Base-by-base conservation (phyloP, 208 protist genomes). In the Leishmania tarentolae region DNA sequence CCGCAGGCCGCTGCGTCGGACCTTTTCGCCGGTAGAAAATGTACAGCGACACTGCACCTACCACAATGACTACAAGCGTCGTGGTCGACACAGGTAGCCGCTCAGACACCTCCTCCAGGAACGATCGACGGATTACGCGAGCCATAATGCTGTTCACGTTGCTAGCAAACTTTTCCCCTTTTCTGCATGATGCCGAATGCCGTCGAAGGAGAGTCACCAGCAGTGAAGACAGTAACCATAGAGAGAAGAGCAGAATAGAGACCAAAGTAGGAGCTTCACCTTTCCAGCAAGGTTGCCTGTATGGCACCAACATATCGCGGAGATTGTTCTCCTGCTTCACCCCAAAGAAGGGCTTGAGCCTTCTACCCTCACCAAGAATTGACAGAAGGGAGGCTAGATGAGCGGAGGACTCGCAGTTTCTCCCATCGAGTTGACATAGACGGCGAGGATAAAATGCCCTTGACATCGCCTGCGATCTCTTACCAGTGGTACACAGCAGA, bases 21-120 rank as follows among this genome's bases (percentile, higher is more conserved):
- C 88, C 82, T 53, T 83, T 83, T 72, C 65, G 65, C 21, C 75
- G 74, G 72, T 82, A 87, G 75, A 87, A 87, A 84, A 93, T 80
- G 77, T 90, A 91, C 56, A 96, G 75, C 63, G 86, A 85, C 28
- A 93, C 87, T 0, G 89, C 92, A 21, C 91, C 92, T 70, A 94
- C 87, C 3, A 87, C 86, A 56, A 90, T 70, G 4, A 86, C 85
- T 11, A 94, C 78, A 15, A 93, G 40, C 31, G 86, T 89, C n/a
- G 83, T 88, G 37, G 88, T 82, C 35, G 86, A 90, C 57, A 79
- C 81, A 9, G 82, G 83, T 40, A 92, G 69, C 53, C 87, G 73
- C 73, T 94, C 83, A 31, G 82, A 75, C 53, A 97, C n/a, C 76
- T 80, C 83, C 69, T 95, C 90, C 73, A 93, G 85, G 24, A 97